phyloP scores from a whole-genome alignment of 2,329 filamentous ascomycete genomes.

The Colletotrichum tofieldiae region DNA sequence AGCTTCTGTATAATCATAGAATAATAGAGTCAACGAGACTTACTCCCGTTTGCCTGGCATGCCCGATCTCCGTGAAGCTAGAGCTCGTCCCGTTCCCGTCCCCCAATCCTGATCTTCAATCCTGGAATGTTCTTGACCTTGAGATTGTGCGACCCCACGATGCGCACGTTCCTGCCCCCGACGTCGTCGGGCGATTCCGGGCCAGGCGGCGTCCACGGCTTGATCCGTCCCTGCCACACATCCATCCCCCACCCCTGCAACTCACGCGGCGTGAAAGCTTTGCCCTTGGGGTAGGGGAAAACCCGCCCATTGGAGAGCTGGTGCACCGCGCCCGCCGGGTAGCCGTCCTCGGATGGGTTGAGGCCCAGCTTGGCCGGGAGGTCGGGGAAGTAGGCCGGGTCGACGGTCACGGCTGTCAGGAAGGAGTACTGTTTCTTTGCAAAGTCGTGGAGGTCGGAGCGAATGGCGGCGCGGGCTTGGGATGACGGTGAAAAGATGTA shows the following conservation, averaged over 20 bases:
- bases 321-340: conserved; percentile 54
- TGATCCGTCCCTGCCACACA: conserved; percentile 55
- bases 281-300: conserved; percentile 54
- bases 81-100: conserved; percentile 47
- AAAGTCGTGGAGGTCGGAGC: conserved; percentile 50
- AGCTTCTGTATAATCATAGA: conserved; percentile 26
- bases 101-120: conserved; percentile 47
- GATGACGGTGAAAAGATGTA: conserved; percentile 55
- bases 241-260: conserved; percentile 56
- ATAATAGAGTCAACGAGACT: conserved; percentile 26
- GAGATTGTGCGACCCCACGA: conserved; percentile 46
- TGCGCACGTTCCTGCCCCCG: conserved; percentile 43
- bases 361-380: conserved; percentile 53
- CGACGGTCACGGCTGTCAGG: conserved; percentile 54
- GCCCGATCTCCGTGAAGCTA: neutral
- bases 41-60: neutral
- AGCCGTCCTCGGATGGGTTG: conserved; percentile 40
- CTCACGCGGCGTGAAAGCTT: conserved; percentile 47
- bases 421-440: conserved; percentile 53
- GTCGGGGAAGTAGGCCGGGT: conserved; percentile 55
- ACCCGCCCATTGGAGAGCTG: conserved; percentile 54
- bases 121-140: conserved; percentile 48
- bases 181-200: conserved; percentile 47
- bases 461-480: conserved; percentile 49
- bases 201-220: conserved; percentile 53